Percentiles rank a stretch among this genome's conserved stretches.
phyloP scores from a whole-genome alignment of 2,329 filamentous ascomycete species.

The Emmonsia crescens region DNA sequence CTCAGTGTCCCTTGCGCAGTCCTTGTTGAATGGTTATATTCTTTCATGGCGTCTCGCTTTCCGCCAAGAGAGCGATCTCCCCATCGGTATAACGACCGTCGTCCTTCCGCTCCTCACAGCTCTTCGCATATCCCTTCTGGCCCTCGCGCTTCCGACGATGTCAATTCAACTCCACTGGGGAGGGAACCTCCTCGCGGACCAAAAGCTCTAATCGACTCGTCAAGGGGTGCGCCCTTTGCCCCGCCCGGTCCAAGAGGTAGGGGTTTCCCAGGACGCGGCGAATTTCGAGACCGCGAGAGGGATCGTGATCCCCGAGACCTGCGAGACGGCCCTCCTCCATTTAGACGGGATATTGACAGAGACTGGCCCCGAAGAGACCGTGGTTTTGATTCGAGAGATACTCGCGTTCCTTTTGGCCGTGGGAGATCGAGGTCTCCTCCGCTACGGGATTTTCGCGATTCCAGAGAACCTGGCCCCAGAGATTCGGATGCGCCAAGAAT shows the following conservation, averaged over 20 bases:
- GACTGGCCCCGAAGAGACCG: constrained; percentile 39
- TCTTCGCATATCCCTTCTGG: constrained; percentile 44
- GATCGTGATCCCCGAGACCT: constrained; percentile 24
- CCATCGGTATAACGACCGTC: constrained; percentile 59
- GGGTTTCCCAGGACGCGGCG: constrained; percentile 48
- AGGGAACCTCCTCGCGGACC: constrained; percentile 73
- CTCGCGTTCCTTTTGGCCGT: constrained; percentile 34
- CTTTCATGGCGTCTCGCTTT: constrained; percentile 48
- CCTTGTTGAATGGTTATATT: constrained; percentile 13
- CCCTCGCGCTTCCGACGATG: constrained; percentile 45
- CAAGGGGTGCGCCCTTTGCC: constrained; percentile 40
- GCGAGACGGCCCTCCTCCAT: constrained; percentile 25
- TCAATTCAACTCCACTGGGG: constrained; percentile 45
- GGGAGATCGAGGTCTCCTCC: constrained; percentile 36
- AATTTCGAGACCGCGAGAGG: constrained; percentile 44
- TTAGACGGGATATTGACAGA: constrained; percentile 33
- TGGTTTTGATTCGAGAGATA: constrained; percentile 36
- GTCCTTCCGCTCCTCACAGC: constrained; percentile 53
- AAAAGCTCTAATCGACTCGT: constrained; percentile 59
- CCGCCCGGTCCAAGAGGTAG: constrained; percentile 44
- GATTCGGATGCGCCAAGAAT: constrained; percentile 31
- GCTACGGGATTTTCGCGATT: constrained; percentile 31
- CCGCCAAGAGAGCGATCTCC: constrained; percentile 59
- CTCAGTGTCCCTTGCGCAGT: neutral
- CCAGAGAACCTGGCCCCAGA: constrained; percentile 25